Conservation (phyloP, 2,329 filamentous ascomycete genomes). For the Pseudonectria buxi region DNA sequence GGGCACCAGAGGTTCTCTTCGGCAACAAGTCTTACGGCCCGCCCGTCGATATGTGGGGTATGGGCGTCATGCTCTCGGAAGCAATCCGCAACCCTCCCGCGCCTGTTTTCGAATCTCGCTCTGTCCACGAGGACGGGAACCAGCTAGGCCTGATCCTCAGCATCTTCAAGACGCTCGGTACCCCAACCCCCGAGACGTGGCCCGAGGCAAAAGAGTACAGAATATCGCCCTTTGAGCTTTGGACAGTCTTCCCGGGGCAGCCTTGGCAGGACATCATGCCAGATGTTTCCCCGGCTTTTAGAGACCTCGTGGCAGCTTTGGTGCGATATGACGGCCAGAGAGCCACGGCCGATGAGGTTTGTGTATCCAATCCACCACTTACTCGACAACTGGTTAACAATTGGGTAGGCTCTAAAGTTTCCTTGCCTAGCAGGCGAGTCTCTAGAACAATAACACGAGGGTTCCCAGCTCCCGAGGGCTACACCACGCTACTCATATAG, state of each 20-base stretch:
- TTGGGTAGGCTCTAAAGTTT: conserved; percentile 17
- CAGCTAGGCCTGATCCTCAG: conserved; percentile 86
- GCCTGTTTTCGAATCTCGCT: conserved; percentile 76
- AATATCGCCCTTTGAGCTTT: conserved; percentile 84
- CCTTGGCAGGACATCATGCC: conserved; percentile 66
- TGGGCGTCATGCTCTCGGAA: conserved; percentile 79
- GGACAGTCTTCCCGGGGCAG: conserved; percentile 62
- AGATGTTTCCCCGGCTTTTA: conserved; percentile 48
- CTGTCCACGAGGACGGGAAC: conserved; percentile 70
- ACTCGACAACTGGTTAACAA: conserved; percentile 2
- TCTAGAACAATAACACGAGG: too few relatives aligned
- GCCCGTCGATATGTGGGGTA: conserved; percentile 81
- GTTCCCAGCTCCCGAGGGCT: too few relatives aligned
- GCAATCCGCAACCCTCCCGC: conserved; percentile 46
- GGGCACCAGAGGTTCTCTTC: conserved; percentile 85
- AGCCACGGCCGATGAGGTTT: conserved; percentile 51
- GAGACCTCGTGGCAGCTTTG: conserved; percentile 59
- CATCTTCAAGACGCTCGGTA: conserved; percentile 87
- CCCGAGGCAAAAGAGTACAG: conserved; percentile 65
- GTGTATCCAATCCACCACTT: not conserved
- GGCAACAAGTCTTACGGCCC: conserved; percentile 67
- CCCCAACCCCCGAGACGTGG: conserved; percentile 74
- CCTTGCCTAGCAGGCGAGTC: conserved; percentile 5
- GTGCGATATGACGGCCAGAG: conserved; percentile 68
- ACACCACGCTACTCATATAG: too few relatives aligned